Conservation (phyloP, 768 basidiomycete genomes). For the Daedaleopsis nitida region DNA sequence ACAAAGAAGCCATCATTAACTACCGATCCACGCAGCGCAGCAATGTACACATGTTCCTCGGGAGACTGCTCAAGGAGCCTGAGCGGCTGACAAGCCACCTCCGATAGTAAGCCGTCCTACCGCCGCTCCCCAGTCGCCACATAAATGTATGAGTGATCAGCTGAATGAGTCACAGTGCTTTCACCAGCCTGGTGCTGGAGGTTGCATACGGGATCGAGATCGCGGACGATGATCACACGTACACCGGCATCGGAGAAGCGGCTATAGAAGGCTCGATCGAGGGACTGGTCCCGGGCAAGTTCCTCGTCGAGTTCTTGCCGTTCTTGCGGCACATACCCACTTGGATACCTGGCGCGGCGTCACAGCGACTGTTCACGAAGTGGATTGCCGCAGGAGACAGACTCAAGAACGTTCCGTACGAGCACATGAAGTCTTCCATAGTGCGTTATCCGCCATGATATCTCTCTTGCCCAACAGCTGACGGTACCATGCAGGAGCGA, state of each 20-base stretch:
- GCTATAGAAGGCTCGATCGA: constrained; percentile 29
- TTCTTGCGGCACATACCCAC: constrained; percentile 20
- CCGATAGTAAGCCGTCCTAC: constrained; percentile 2
- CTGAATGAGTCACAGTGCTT: background rate
- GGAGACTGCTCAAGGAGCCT: background rate
- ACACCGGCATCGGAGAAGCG: constrained; percentile 24
- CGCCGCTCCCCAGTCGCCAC: too few species aligned
- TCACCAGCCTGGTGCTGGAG: constrained; percentile 16
- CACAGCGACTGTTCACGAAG: constrained; percentile 9
- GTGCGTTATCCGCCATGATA: background rate
- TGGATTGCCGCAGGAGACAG: background rate
- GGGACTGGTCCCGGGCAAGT: constrained; percentile 21
- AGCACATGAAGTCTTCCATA: background rate
- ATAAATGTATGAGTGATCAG: background rate
- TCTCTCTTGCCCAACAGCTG: too few species aligned
- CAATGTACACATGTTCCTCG: background rate
- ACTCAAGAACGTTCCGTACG: background rate
- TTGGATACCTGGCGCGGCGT: constrained; percentile 27
- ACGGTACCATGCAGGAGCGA: background rate
- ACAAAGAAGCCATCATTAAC: background rate
- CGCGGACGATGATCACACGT: constrained; percentile 27
- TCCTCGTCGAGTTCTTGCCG: constrained; percentile 32
- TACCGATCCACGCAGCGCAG: background rate
- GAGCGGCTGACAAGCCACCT: background rate
- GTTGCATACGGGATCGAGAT: constrained; percentile 32